These are phyloP conservation scores for Nymphaea colorata DNA, from an alignment of 164 flowering plant species.

Conservation along the genomic window DNA sequence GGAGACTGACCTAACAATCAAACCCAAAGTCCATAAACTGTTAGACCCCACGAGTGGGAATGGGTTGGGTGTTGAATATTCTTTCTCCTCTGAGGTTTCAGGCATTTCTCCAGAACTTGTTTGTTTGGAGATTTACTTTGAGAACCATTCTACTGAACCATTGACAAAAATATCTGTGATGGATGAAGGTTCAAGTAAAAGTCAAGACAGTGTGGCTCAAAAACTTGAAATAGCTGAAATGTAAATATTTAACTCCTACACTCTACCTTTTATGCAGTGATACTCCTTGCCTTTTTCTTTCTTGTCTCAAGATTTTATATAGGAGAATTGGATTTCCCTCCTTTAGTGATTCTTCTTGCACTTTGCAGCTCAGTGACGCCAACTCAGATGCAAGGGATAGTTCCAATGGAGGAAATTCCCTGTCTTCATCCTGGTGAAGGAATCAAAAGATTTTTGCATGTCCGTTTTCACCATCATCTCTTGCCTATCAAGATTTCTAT, in stretches of 20 bases:
- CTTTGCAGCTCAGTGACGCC: conserved; percentile 34
- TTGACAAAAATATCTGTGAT: conserved; percentile 36
- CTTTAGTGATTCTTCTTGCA: neutral
- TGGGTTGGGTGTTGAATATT: conserved; percentile 73
- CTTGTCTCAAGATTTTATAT: neutral
- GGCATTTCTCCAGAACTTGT: conserved; percentile 51
- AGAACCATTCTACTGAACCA: conserved; percentile 46
- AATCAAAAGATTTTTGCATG: conserved; percentile 37
- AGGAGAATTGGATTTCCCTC: neutral
- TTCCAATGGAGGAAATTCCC: conserved; percentile 61
- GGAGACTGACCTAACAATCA: conserved; percentile 40
- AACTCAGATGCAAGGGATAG: conserved; percentile 34
- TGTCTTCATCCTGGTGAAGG: conserved; percentile 58
- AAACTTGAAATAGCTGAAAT: conserved; percentile 27
- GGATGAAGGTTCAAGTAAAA: conserved; percentile 45
- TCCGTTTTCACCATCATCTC: conserved; percentile 79
- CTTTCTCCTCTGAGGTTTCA: conserved; percentile 73
- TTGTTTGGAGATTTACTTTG: conserved; percentile 48
- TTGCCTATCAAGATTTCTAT: conserved; percentile 70
- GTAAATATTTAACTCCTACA: conserved; percentile 13
- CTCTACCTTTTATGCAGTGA: no score
- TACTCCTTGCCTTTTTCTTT: no score
- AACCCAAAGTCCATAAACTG: conserved; percentile 43
- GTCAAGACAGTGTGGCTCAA: conserved; percentile 29
- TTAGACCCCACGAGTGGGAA: conserved; percentile 70